phyloP scores from a whole-genome alignment of 805 yeast genomes.

The Osmozyma mogii region DNA sequence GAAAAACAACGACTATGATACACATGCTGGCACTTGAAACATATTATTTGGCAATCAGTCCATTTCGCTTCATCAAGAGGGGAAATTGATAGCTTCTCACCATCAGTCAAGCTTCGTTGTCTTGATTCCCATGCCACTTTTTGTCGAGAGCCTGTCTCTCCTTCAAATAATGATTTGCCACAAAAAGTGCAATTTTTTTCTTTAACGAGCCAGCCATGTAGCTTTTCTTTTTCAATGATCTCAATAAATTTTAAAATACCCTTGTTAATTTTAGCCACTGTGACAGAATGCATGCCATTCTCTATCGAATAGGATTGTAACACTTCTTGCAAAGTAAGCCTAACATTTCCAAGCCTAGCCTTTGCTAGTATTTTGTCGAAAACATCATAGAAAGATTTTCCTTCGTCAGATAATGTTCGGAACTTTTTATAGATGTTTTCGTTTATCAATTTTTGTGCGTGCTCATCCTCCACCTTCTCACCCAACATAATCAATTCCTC shows the following conservation, averaged over 20 bases:
- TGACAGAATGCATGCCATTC: conserved; percentile 42
- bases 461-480: not conserved
- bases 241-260: conserved; percentile 45
- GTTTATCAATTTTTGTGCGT: conserved; percentile 12
- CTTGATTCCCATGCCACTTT: conserved; percentile 52
- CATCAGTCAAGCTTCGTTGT: conserved; percentile 9
- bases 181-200: conserved; percentile 64
- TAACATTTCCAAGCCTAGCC: conserved; percentile 47
- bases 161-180: conserved; percentile 73
- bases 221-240: conserved; percentile 31
- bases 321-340: conserved; percentile 53
- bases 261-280: conserved; percentile 47
- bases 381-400: conserved; percentile 31
- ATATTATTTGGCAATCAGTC: conserved; percentile 31
- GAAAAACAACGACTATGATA: conserved; percentile 55
- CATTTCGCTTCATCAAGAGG: conserved; percentile 7
- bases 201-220: conserved; percentile 53
- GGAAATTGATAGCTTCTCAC: conserved; percentile 2
- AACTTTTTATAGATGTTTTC: conserved; percentile 26
- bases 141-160: conserved; percentile 36
- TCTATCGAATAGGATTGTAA: conserved; percentile 61
- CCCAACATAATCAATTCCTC: conserved; percentile 17
- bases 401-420: conserved; percentile 10
- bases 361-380: conserved; percentile 9
- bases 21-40: conserved; percentile 61